Evolutionary conservation across 148 eudicot species (phyloP).

Genomic region (Beta vulgaris): DNA sequence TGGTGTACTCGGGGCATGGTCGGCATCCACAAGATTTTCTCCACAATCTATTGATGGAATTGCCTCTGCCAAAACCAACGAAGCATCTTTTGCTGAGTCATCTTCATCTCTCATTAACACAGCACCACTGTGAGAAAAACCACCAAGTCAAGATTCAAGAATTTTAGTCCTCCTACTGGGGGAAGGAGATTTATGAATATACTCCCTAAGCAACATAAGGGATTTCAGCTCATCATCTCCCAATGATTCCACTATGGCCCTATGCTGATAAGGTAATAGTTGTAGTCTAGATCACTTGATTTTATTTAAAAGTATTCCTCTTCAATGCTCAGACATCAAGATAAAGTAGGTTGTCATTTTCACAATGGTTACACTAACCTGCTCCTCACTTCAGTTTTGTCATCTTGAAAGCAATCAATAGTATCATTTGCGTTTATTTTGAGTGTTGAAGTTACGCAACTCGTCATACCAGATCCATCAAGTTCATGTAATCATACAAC

Average conservation of each 20-base stretch:
- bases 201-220: not conserved
- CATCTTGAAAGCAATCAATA: no score
- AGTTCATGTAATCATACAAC: no score
- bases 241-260: not conserved
- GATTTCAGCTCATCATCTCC: not conserved
- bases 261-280: not conserved
- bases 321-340: not conserved
- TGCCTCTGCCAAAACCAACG: conserved; percentile 30
- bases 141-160: not conserved
- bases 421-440: no score
- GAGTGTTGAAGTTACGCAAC: no score
- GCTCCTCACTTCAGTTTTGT: no score
- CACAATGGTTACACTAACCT: not conserved
- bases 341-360: not conserved
- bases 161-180: no score
- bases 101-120: conserved; percentile 33
- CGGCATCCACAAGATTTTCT: conserved; percentile 25
- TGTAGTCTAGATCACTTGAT: not conserved
- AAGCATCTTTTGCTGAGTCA: conserved; percentile 21
- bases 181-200: not conserved
- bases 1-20: conserved; percentile 28
- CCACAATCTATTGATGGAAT: conserved; percentile 25
- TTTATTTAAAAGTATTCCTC: not conserved
- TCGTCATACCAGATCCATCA: no score
- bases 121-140: conserved; percentile 37